Conservation (phyloP, 2,329 filamentous ascomycete genomes). For the Fusarium sp. region DNA sequence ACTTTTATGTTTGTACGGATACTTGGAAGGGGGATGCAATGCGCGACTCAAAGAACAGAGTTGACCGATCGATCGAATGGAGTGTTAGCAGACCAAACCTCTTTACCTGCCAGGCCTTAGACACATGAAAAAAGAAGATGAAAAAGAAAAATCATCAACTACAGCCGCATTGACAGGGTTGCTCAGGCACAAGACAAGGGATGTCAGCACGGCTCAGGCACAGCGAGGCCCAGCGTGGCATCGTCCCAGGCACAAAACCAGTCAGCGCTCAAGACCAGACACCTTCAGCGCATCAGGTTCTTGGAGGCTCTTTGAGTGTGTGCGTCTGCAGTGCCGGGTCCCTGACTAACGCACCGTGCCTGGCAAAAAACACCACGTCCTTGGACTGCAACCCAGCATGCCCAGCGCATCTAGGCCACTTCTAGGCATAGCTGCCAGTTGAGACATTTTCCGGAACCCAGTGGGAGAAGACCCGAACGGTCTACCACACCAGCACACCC, state of each 20-base stretch:
- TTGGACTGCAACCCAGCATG: neutral
- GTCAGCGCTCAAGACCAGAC: conserved; percentile 27
- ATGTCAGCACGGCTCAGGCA: conserved; percentile 26
- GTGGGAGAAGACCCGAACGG: conserved; percentile 16
- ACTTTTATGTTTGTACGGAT: too few species aligned
- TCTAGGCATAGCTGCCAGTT: conserved; percentile 11
- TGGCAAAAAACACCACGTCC: conserved; percentile 24
- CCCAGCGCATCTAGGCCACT: too few species aligned
- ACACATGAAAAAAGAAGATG: conserved; percentile 2
- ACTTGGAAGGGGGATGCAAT: neutral
- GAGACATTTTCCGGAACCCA: conserved; percentile 46
- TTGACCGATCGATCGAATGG: conserved; percentile 14
- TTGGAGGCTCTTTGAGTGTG: conserved; percentile 40
- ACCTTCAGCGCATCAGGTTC: conserved; percentile 25
- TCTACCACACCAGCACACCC: conserved; percentile 38
- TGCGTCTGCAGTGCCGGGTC: conserved; percentile 45
- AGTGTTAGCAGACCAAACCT: neutral
- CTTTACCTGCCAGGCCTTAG: neutral
- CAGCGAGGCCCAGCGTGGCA: conserved; percentile 37
- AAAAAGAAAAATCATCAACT: neutral
- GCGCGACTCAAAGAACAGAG: conserved; percentile 12
- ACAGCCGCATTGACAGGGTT: conserved; percentile 16
- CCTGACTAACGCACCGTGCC: conserved; percentile 50
- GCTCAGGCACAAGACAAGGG: conserved; percentile 39
- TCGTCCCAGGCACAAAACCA: conserved; percentile 39